Conservation (phyloP, 805 yeast species). For the Danielozyma ontarioensis region DNA sequence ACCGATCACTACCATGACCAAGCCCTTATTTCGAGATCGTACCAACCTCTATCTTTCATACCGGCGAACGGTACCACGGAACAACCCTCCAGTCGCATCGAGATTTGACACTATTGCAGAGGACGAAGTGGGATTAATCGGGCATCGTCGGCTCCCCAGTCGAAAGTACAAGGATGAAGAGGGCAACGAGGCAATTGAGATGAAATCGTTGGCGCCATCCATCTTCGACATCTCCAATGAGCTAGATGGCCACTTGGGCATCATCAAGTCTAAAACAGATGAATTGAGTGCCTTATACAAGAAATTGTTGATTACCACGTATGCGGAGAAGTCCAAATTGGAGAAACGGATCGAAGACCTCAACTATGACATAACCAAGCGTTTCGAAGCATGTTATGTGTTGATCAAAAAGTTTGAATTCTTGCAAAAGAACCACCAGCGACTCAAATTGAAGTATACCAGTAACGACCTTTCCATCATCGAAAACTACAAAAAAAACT, state of each 20-base stretch:
- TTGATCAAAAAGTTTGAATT: slow-evolving; percentile 62
- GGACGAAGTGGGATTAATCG: slow-evolving; percentile 59
- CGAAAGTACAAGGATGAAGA: slow-evolving; percentile 6
- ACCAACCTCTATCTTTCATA: slow-evolving; percentile 89
- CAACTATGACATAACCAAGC: slow-evolving; percentile 67
- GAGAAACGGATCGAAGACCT: slow-evolving; percentile 76
- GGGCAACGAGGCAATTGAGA: slow-evolving; percentile 41
- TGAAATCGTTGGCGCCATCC: slow-evolving; percentile 69
- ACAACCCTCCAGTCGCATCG: slow-evolving; percentile 12
- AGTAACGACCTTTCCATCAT: slow-evolving; percentile 58
- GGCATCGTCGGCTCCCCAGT: slow-evolving; percentile 16
- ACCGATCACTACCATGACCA: too few relatives aligned
- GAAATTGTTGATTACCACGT: slow-evolving; percentile 81
- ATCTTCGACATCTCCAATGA: slow-evolving; percentile 70
- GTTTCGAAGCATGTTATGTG: slow-evolving; percentile 74
- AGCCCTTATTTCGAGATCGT: slow-evolving; percentile 85
- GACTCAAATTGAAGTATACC: slow-evolving; percentile 30
- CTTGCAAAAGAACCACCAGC: slow-evolving; percentile 36
- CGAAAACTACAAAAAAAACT: slow-evolving; percentile 74
- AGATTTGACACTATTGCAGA: slow-evolving; percentile 39
- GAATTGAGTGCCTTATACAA: slow-evolving; percentile 68
- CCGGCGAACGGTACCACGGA: slow-evolving; percentile 81
- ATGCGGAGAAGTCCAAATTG: slow-evolving; percentile 70
- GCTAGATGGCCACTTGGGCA: slow-evolving; percentile 56
- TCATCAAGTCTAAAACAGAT: slow-evolving; percentile 50